Percentiles rank a stretch among this genome's conserved stretches.
Conservation (phyloP, 805 yeast species). For the Zygosaccharomyces rouxii region DNA sequence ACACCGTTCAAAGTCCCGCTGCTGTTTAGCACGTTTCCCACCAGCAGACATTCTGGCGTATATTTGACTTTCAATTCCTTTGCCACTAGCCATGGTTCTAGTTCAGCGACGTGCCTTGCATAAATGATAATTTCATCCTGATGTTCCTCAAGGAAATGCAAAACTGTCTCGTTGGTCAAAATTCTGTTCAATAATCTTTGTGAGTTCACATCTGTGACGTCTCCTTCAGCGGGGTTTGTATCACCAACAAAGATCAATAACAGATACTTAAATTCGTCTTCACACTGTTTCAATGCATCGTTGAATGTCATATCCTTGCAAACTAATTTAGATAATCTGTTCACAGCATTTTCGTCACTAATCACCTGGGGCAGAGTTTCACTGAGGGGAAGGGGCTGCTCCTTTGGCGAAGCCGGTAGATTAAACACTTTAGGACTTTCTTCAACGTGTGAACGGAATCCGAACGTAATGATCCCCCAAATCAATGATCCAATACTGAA, state of each 20-base stretch:
- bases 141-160: slow-evolving; percentile 33
- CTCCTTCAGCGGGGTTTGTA: slow-evolving; percentile 24
- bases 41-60: slow-evolving; percentile 52
- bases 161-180: slow-evolving; percentile 43
- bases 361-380: slow-evolving; percentile 11
- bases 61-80: slow-evolving; percentile 47
- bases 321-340: slow-evolving; percentile 10
- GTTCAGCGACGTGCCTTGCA: slow-evolving; percentile 58
- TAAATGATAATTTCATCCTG: slow-evolving; percentile 51
- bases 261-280: slow-evolving; percentile 45
- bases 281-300: slow-evolving; percentile 39
- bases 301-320: slow-evolving; percentile 36
- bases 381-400: slow-evolving; percentile 12
- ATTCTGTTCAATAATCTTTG: slow-evolving; percentile 42
- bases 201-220: slow-evolving; percentile 31
- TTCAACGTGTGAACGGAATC: slow-evolving; percentile 15
- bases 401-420: slow-evolving; percentile 22
- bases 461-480: slow-evolving; percentile 22
- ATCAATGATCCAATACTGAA: slow-evolving; percentile 18
- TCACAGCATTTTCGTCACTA: slow-evolving; percentile 7
- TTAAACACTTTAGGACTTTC: slow-evolving; percentile 12
- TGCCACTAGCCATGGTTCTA: slow-evolving; percentile 66
- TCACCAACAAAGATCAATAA: slow-evolving; percentile 50
- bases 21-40: slow-evolving; percentile 53
- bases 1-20: slow-evolving; percentile 30